These are phyloP conservation scores for Ulmus americana DNA, from an alignment of 331 rosid genomes.

Conservation along the genomic window DNA sequence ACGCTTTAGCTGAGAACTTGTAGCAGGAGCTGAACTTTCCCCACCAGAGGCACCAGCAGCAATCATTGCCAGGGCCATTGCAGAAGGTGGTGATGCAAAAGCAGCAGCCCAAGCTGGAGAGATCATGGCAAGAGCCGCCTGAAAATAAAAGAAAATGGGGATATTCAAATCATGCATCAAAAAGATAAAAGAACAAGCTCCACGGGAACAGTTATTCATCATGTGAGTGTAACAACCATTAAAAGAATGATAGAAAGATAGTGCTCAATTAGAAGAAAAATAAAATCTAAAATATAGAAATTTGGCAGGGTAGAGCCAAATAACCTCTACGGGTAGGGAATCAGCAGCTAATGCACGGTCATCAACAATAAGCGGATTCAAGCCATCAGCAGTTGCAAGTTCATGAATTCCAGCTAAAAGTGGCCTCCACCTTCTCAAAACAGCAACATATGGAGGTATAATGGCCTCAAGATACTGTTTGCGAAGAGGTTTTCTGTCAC, in stretches of 20 bases:
- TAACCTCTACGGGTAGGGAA: slow-evolving; percentile 75
- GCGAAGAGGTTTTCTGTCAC: slow-evolving; percentile 75
- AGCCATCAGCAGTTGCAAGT: slow-evolving; percentile 83
- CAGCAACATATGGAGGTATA: slow-evolving; percentile 82
- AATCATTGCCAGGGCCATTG: slow-evolving; percentile 98
- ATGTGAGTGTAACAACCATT: background rate
- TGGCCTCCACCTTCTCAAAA: slow-evolving; percentile 96
- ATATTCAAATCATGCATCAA: background rate
- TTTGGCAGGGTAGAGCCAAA: background rate
- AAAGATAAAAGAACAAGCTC: background rate
- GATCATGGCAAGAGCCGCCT: slow-evolving; percentile 90
- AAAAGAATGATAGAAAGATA: background rate
- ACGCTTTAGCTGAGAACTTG: slow-evolving; percentile 60
- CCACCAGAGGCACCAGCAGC: slow-evolving; percentile 97
- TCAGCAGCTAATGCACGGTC: slow-evolving; percentile 67
- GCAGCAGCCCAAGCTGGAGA: slow-evolving; percentile 99
- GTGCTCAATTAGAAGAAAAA: background rate
- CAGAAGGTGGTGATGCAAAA: slow-evolving; percentile 98
- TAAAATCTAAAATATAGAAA: background rate
- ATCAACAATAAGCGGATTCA: slow-evolving; percentile 74
- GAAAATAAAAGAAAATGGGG: slow-evolving; percentile 14
- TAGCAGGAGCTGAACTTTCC: slow-evolving; percentile 57
- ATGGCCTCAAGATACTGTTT: slow-evolving; percentile 78
- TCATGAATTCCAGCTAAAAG: slow-evolving; percentile 91
- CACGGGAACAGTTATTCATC: background rate